These are phyloP conservation scores for Fremontodendron californicum DNA, from an alignment of 345 rosid genomes.

Conservation along the genomic window DNA sequence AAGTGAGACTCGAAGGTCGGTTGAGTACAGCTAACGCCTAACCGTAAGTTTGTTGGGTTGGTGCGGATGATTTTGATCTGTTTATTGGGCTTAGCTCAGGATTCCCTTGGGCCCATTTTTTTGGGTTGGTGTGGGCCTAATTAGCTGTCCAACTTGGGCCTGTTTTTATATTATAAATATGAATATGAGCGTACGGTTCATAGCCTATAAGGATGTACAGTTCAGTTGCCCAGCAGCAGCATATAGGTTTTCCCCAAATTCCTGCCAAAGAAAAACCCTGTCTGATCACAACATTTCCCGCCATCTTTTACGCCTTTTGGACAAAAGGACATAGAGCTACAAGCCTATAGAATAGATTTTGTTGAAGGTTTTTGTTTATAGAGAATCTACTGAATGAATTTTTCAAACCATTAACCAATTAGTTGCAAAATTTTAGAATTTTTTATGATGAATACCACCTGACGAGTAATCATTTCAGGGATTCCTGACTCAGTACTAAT, in stretches of 20 bases:
- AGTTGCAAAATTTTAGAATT: not conserved
- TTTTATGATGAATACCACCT: not conserved
- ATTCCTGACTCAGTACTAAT: slow-evolving; percentile 59
- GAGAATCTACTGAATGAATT: not conserved
- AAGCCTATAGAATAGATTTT: not conserved
- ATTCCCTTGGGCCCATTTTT: not conserved
- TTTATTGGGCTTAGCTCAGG: not conserved
- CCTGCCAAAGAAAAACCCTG: slow-evolving; percentile 25
- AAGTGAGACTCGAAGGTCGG: not conserved
- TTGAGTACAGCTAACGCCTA: not conserved
- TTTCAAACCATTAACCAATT: not conserved
- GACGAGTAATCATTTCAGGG: slow-evolving; percentile 41
- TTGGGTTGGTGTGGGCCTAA: not conserved
- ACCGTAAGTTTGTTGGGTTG: not conserved
- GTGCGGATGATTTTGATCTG: not conserved
- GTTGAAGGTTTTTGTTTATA: not conserved
- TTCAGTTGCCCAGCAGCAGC: not conserved
- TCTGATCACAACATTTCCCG: slow-evolving; percentile 21
- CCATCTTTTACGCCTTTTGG: not conserved
- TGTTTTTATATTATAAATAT: too few species aligned
- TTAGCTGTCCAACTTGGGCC: not conserved
- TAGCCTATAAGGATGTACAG: not conserved
- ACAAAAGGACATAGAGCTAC: not conserved
- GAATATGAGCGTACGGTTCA: not conserved
- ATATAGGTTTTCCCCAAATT: not conserved